Evolutionary conservation across 495 filamentous ascomycete genomes (phyloP).

Genomic region (Podospora tetraspora): DNA sequence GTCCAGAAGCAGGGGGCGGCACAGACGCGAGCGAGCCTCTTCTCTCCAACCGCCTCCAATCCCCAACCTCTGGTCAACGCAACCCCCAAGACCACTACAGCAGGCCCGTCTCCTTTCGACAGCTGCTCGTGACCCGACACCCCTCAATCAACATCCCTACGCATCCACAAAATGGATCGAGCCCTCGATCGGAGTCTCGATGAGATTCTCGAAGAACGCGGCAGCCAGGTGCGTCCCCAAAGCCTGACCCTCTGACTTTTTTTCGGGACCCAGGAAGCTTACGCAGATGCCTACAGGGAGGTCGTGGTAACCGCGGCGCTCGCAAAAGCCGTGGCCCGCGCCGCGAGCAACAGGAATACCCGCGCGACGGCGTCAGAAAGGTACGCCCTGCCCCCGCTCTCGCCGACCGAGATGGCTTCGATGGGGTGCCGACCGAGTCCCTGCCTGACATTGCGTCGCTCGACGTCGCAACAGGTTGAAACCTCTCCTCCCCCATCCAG

Average conservation of each 20-base stretch:
- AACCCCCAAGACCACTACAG: background rate
- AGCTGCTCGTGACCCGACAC: background rate
- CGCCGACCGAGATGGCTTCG: background rate
- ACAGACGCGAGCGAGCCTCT: background rate
- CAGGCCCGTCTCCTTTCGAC: background rate
- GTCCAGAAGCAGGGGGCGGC: background rate
- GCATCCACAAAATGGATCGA: slow-evolving; percentile 13
- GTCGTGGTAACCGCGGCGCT: slow-evolving; percentile 21
- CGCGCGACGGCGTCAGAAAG: slow-evolving; percentile 81
- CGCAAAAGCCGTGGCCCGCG: slow-evolving; percentile 47
- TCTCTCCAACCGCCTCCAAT: slow-evolving; percentile 4
- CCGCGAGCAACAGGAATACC: slow-evolving; percentile 53
- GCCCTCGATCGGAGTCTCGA: slow-evolving; percentile 73
- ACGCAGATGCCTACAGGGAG: slow-evolving; percentile 16
- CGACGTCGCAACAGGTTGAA: slow-evolving; percentile 31
- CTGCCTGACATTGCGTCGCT: slow-evolving; percentile 4
- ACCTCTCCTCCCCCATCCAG: slow-evolving; percentile 26
- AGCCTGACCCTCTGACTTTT: background rate
- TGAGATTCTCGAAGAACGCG: slow-evolving; percentile 77
- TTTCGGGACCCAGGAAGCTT: background rate
- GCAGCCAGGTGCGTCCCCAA: slow-evolving; percentile 41
- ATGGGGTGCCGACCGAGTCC: background rate
- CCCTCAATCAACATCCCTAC: background rate
- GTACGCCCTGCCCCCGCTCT: slow-evolving; percentile 34
- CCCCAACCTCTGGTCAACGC: background rate